Evolutionary conservation across 768 basidiomycete species (phyloP), one percentile per base, ranked within the genome.

Genomic region (Calocybe indica): DNA sequence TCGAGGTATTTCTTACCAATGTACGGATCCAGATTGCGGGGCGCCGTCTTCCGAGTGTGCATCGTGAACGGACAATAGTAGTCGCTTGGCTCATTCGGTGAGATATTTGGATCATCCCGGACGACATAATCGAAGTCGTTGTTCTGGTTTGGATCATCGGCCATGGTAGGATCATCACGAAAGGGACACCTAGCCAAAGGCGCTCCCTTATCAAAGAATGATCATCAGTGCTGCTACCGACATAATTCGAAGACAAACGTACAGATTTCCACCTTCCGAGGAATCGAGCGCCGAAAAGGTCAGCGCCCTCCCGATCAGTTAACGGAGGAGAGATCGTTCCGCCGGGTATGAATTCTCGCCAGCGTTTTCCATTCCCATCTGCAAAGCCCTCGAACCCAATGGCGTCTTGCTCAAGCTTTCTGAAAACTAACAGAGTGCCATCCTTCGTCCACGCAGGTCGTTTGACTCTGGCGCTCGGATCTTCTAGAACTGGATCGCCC

Each of bases 351-450:
- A 22, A 22, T 22, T 22, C 22, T 7, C 37, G 49, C 44, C 40
- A 41, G 22, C 22, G 22, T 22, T 22, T 22, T 22, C 22, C 22
- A 42, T 51, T 48, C 3, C 36, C 39, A 14, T 51, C 30, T 6
- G 55, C 11, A 37, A 54, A 64, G 5, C 54, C 32, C 14, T 64
- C 47, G 45, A 64, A 64, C 14, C 55, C 54, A 2, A 57, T 53
- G 1, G 68, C 61, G 48, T 58, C 47, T 46, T 70, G 67, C 33
- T 66, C 56, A 1, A 71, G 55, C 34, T 68, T 58, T 36, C 66
- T 54, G 52, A 64, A 67, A 5, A 63, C 65, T 55, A 71, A 55
- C 39, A 70, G 58, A 0, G 67, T 58, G 1, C 67, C 67, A 40
- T 69, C 63, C 45, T 62, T 66, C 0, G 61, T 55, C 60, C 63